Evolutionary conservation across 2,329 filamentous ascomycete species (phyloP).

Genomic region (Trichoderma hamatum): DNA sequence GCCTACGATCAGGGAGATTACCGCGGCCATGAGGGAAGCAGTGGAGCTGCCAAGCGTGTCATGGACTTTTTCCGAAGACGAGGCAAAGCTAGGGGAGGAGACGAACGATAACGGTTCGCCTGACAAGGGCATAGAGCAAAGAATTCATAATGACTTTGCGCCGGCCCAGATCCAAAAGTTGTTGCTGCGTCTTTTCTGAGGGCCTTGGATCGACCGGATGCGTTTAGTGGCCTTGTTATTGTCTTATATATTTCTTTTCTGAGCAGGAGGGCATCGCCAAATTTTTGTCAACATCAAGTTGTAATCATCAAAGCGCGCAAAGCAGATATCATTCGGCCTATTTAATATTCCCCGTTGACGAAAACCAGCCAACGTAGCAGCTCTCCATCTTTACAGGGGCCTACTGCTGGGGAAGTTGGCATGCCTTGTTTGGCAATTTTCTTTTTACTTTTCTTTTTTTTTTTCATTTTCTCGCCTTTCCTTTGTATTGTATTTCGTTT

Average conservation of each 20-base stretch:
- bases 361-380: constrained; percentile 7
- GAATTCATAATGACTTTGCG: neutral
- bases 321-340: constrained; percentile 26
- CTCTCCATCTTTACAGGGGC: neutral
- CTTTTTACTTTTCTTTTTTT: constrained; percentile 3
- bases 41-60: constrained; percentile 83
- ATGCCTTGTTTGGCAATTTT: constrained; percentile 23
- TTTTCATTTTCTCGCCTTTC: constrained; percentile 21
- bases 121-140: neutral
- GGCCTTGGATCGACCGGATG: constrained; percentile 1
- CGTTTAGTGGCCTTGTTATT: constrained; percentile 7
- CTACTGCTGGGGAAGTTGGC: constrained; percentile 16
- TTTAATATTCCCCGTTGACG: constrained; percentile 15
- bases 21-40: constrained; percentile 76
- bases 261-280: constrained; percentile 11
- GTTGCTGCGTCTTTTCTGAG: neutral
- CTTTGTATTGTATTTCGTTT: constrained; percentile 26
- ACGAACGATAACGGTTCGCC: constrained; percentile 46
- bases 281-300: constrained; percentile 23
- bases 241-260: constrained; percentile 11
- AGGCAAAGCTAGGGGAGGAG: constrained; percentile 71
- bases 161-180: neutral
- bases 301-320: constrained; percentile 28
- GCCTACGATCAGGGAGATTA: constrained; percentile 77
- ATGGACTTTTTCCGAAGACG: constrained; percentile 98